Evolutionary conservation across 371 early-diverging fungal genomes (phyloP), one percentile per base, ranked within the genome.

Genomic region (Mucor ambiguus): DNA sequence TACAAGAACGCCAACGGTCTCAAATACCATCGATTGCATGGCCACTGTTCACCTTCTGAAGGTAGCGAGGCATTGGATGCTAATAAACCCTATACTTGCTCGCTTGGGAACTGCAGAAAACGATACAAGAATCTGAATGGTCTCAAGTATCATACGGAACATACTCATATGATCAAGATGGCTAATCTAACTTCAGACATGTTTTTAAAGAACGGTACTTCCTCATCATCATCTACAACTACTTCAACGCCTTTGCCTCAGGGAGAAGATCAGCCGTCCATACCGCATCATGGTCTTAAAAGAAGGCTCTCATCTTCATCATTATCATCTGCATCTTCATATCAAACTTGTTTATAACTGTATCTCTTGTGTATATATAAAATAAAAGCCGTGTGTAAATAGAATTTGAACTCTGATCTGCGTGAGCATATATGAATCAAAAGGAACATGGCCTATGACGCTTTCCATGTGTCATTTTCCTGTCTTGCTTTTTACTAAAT

Each of bases 1-100:
- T 98, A 97, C 83, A 96, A 96, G 76, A 98, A 97, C 79, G 86
- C 93, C 24, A 97, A 96, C 71, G 98, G 98, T n/a, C 85, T 98
- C 66, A 93, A 95, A 71, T 95, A 96, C 78, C 95, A 95, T 79
- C 84, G 90, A 59, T 72, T 85, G 38, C 92, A 92, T 66, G 90
- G 90, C 8, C 94, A 96, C 68, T 87, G 85, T 75, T 58, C 58
- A 35, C 33, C 78, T 63, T 20, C 79, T 72, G 57, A 79, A 73
- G 22, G 67, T 56, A 29, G 77, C 69, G 24, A 74, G 4, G 9
- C 64, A 12, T n/a, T 59, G 28, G 67, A 69, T 20, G 60, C 60
- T 2, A 64, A 48, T 30, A 94, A 92, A 66, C 96, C 95, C 8
- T 96, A 90, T 81, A 84, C 81, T 18, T 98, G 98, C 71, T 80